Percentiles rank a stretch among this genome's conserved stretches.
These are phyloP conservation scores for Leccinum disarticulatum DNA, from an alignment of 768 basidiomycete species.

Conservation along the genomic window DNA sequence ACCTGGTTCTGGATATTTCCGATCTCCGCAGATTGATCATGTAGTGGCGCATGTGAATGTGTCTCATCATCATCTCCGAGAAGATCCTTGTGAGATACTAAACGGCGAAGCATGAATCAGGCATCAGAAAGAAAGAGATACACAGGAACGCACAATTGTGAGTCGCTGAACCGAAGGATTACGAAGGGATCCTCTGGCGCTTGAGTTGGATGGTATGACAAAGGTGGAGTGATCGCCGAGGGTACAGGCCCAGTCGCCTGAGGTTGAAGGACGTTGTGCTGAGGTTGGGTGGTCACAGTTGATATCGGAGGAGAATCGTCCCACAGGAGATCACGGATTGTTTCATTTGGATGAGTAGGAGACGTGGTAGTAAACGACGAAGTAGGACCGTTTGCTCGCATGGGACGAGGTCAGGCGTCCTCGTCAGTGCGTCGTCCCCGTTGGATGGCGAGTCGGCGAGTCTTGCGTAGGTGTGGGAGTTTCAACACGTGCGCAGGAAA, in stretches of 20 bases:
- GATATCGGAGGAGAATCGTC: slow-evolving; percentile 51
- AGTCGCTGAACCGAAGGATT: slow-evolving; percentile 34
- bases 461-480: too few species aligned
- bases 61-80: slow-evolving; percentile 68
- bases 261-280: slow-evolving; percentile 27
- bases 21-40: slow-evolving; percentile 81
- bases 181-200: slow-evolving; percentile 45
- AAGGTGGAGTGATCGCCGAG: slow-evolving; percentile 32
- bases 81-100: slow-evolving; percentile 48
- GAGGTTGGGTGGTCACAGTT: slow-evolving; percentile 39
- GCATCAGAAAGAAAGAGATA: not conserved
- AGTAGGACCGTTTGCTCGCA: slow-evolving; percentile 47
- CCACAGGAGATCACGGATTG: slow-evolving; percentile 48
- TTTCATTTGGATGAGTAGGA: slow-evolving; percentile 36
- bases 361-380: slow-evolving; percentile 40
- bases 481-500: too few species aligned
- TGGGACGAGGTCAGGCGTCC: slow-evolving; percentile 25
- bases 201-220: slow-evolving; percentile 20
- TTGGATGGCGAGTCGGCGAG: too few species aligned
- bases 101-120: slow-evolving; percentile 10
- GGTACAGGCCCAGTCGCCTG: slow-evolving; percentile 38
- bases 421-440: too few species aligned
- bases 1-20: slow-evolving; percentile 87
- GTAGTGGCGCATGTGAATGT: slow-evolving; percentile 49
- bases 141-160: slow-evolving; percentile 20